phyloP scores from a whole-genome alignment of 306 rosid genomes.

The Lotus japonicus region DNA sequence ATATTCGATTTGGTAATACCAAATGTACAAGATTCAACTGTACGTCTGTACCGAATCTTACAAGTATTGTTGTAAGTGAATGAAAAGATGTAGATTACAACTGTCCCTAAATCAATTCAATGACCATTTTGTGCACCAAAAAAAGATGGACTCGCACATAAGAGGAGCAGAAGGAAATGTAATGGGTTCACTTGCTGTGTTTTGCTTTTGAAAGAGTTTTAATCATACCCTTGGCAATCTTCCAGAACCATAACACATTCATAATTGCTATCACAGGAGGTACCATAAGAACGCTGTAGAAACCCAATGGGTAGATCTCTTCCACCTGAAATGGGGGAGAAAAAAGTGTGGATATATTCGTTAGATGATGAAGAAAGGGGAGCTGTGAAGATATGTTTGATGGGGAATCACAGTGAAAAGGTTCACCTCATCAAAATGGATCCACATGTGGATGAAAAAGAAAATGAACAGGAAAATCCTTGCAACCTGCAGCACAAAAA shows the following conservation, averaged over 20 bases:
- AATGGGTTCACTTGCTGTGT: constrained; percentile 44
- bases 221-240: constrained; percentile 76
- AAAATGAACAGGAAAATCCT: constrained; percentile 70
- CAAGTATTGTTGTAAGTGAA: not conserved
- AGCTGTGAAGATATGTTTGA: not conserved
- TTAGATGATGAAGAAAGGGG: not conserved
- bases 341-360: constrained; percentile 1
- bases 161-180: not conserved
- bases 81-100: not conserved
- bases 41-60: not conserved
- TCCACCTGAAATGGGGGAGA: constrained; percentile 44
- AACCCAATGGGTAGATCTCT: constrained; percentile 55
- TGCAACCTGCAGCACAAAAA: constrained; percentile 56
- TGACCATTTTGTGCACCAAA: constrained; percentile 15
- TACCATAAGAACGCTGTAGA: constrained; percentile 59
- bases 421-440: constrained; percentile 77
- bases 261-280: constrained; percentile 50
- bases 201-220: constrained; percentile 64
- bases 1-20: not conserved
- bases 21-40: constrained; percentile 13
- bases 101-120: constrained; percentile 17
- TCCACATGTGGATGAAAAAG: constrained; percentile 61
- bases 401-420: not conserved
- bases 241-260: constrained; percentile 92
- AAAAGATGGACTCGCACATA: not conserved